Base-by-base conservation (phyloP, 257 asterid species). In the Solanum dulcamara region DNA sequence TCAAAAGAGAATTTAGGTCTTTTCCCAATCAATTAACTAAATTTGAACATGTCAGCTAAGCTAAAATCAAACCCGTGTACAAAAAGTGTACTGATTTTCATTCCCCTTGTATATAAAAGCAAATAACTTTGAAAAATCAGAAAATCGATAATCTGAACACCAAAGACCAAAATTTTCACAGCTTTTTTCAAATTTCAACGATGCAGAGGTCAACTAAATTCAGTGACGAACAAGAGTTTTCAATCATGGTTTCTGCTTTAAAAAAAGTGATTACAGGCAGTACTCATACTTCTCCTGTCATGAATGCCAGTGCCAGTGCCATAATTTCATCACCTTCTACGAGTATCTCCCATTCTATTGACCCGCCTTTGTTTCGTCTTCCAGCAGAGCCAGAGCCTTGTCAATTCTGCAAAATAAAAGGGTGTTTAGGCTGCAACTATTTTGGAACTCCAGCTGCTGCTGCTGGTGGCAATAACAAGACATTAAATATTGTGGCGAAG, bases 371-470 rank as follows among this genome's bases (percentile, higher is more conserved):
- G 12, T 62, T 92, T 83, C 82, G 91, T 0, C 91, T 90, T 26
- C 20, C 92, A 1, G 91, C 37, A 0, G 89, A 84, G 12, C 55
- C 86, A 66, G 92, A 89, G 80, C 88, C 87, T n/a, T 92, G 98
- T 87, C 82, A 88, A 12, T 77, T 88, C 46, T 96, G 98, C 87
- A 64, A 88, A 14, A 94, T 91, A 7, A 81, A 84, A 1, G 98
- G 94, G 1, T 96, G 99, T 24, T 84, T 96, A 80, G 97, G 99
- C 3, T 96, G 99, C 82, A 86, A 94, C 28, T 92, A 89, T 84
- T 96, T 93, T 18, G 92, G 30, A 75, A 40, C 66, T 4, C 28
- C 1, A n/a, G 42, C 37, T 0, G 6, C 9, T 13, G 80, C 6
- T 1, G 5, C 26, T 30, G 86, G 37, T 3, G 14, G 17, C 10